phyloP scores from a whole-genome alignment of 2,329 filamentous ascomycete species.

The Neodidymelliopsis sp. region DNA sequence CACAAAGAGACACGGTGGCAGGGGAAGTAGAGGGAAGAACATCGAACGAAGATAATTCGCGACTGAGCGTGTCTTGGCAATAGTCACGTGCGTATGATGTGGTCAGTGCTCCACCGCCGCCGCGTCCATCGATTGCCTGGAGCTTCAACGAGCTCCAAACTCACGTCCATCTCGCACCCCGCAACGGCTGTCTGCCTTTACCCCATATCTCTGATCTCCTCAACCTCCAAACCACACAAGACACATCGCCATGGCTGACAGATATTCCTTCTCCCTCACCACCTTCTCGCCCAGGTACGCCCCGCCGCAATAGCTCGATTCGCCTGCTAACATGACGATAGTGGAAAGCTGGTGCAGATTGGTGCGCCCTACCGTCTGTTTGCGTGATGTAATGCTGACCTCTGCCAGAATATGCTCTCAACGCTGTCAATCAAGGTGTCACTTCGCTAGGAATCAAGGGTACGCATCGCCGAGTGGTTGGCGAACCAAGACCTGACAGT shows the following conservation, averaged over 20 bases:
- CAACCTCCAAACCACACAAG: conserved; percentile 7
- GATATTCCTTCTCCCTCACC: conserved; percentile 99
- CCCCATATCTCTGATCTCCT: neutral
- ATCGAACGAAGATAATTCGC: conserved; percentile 20
- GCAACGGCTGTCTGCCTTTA: conserved; percentile 6
- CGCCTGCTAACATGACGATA: conserved; percentile 61
- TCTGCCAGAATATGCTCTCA: conserved; percentile 90
- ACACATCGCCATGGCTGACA: conserved; percentile 78
- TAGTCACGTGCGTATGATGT: conserved; percentile 5
- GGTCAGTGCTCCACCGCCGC: conserved; percentile 16
- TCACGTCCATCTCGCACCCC: conserved; percentile 18
- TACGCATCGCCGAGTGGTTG: conserved; percentile 50
- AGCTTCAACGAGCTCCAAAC: conserved; percentile 19
- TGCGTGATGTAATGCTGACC: conserved; percentile 19
- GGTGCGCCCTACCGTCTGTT: conserved; percentile 62
- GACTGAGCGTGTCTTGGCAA: conserved; percentile 8
- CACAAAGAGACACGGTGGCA: conserved; percentile 43
- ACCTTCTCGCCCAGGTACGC: conserved; percentile 96
- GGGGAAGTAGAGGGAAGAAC: conserved; percentile 19
- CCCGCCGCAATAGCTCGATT: conserved; percentile 32
- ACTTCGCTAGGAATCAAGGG: conserved; percentile 99
- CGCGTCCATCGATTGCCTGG: conserved; percentile 22
- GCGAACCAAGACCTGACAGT: conserved; percentile 8
- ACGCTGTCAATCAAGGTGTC: conserved; percentile 98
- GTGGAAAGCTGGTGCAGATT: conserved; percentile 99